Conservation (phyloP, 1,284 basidiomycete genomes). For the Vanrija pseudolonga region DNA sequence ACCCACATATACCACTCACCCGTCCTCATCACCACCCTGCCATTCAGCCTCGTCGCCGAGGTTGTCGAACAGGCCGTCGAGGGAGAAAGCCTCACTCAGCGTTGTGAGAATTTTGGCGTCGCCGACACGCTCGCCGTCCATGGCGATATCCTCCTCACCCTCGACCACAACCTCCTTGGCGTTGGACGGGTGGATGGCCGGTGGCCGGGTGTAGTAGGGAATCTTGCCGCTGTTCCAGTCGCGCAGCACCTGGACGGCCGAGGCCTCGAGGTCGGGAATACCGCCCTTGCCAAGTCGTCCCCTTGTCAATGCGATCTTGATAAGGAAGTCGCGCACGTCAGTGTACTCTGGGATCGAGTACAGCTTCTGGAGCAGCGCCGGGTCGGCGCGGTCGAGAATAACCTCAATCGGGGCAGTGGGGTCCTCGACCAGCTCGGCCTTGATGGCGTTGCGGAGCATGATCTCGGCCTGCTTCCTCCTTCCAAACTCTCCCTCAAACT, state of each 20-base stretch:
- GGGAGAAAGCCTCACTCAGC: slow-evolving; percentile 46
- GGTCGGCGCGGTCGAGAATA: slow-evolving; percentile 68
- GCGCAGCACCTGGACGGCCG: slow-evolving; percentile 77
- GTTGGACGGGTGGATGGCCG: slow-evolving; percentile 57
- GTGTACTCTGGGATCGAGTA: slow-evolving; percentile 73
- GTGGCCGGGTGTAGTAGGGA: slow-evolving; percentile 78
- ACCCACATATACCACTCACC: neutral
- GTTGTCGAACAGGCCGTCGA: slow-evolving; percentile 47
- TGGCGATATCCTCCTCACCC: slow-evolving; percentile 31
- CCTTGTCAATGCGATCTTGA: slow-evolving; percentile 81
- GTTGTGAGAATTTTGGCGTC: slow-evolving; percentile 44
- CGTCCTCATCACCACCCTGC: slow-evolving; percentile 33
- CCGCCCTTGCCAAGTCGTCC: slow-evolving; percentile 88
- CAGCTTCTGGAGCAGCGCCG: slow-evolving; percentile 67
- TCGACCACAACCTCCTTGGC: slow-evolving; percentile 11
- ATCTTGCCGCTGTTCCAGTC: slow-evolving; percentile 99
- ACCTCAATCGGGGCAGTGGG: slow-evolving; percentile 84
- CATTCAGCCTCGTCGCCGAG: slow-evolving; percentile 42
- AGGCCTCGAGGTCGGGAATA: slow-evolving; percentile 78
- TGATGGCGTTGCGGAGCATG: slow-evolving; percentile 85
- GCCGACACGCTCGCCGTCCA: slow-evolving; percentile 36
- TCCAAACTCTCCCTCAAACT: slow-evolving; percentile 53
- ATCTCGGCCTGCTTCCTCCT: slow-evolving; percentile 63
- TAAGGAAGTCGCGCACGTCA: slow-evolving; percentile 77
- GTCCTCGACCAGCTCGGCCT: slow-evolving; percentile 87